Conservation (phyloP, 257 asterid genomes). For the Eucommia ulmoides region DNA sequence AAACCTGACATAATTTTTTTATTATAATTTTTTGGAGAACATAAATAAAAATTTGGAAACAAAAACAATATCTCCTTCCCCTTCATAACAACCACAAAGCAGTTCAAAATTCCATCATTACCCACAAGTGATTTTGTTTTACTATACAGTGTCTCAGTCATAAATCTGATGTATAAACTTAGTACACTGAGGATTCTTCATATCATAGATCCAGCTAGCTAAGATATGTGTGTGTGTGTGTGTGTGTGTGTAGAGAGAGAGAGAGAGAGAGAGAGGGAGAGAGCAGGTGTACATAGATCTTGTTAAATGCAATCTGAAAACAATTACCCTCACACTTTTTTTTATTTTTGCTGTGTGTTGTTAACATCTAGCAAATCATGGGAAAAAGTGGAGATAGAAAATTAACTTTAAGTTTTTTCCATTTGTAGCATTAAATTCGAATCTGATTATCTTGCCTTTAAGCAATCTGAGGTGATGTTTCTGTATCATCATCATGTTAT, state of each 20-base stretch:
- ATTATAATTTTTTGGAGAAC: too few relatives aligned
- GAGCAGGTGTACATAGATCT: neutral
- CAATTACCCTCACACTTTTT: neutral
- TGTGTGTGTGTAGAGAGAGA: too few relatives aligned
- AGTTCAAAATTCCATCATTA: neutral
- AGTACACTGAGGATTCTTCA: neutral
- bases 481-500: neutral
- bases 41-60: too few relatives aligned
- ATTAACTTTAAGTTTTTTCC: too few relatives aligned
- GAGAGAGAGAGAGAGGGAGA: neutral
- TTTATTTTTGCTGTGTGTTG: neutral
- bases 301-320: neutral
- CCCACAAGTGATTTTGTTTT: too few relatives aligned
- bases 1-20: too few relatives aligned
- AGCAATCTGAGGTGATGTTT: neutral
- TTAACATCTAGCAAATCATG: neutral
- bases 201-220: neutral
- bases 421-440: neutral
- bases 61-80: too few relatives aligned
- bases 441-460: neutral
- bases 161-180: neutral
- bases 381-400: neutral
- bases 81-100: neutral
- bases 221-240: too few relatives aligned
- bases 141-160: neutral